phyloP scores from a whole-genome alignment of 352 stramenopile species.

The Pythium sukuiense region DNA sequence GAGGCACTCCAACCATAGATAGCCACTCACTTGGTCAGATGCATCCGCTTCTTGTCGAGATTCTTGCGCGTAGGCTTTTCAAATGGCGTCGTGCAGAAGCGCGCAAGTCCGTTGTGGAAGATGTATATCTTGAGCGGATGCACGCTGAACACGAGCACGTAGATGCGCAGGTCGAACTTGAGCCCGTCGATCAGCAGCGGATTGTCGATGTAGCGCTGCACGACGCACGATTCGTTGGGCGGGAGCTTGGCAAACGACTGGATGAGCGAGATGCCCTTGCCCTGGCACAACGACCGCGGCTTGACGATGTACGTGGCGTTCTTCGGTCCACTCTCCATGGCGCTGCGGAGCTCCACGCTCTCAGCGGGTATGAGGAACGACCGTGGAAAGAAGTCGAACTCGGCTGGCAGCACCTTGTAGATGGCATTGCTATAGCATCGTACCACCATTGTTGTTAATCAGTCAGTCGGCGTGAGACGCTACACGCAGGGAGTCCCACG shows the following conservation, averaged over 20 bases:
- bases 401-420: slow-evolving; percentile 35
- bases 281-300: slow-evolving; percentile 41
- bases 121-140: slow-evolving; percentile 82
- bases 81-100: slow-evolving; percentile 70
- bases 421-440: slow-evolving; percentile 36
- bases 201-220: slow-evolving; percentile 88
- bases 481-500: not conserved
- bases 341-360: slow-evolving; percentile 33
- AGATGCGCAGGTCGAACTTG: slow-evolving; percentile 94
- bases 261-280: slow-evolving; percentile 45
- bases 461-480: not conserved
- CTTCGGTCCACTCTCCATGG: slow-evolving; percentile 37
- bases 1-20: not conserved
- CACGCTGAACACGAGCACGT: slow-evolving; percentile 61
- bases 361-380: slow-evolving; percentile 43
- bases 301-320: slow-evolving; percentile 49
- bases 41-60: slow-evolving; percentile 44
- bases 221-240: slow-evolving; percentile 38
- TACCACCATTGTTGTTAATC: not conserved
- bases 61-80: slow-evolving; percentile 38
- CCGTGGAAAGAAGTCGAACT: slow-evolving; percentile 45
- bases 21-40: slow-evolving; percentile 41
- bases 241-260: slow-evolving; percentile 38
- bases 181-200: slow-evolving; percentile 91
- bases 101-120: slow-evolving; percentile 83